Base-by-base conservation (phyloP, 768 basidiomycete species). In the Lyophyllum atratum region DNA sequence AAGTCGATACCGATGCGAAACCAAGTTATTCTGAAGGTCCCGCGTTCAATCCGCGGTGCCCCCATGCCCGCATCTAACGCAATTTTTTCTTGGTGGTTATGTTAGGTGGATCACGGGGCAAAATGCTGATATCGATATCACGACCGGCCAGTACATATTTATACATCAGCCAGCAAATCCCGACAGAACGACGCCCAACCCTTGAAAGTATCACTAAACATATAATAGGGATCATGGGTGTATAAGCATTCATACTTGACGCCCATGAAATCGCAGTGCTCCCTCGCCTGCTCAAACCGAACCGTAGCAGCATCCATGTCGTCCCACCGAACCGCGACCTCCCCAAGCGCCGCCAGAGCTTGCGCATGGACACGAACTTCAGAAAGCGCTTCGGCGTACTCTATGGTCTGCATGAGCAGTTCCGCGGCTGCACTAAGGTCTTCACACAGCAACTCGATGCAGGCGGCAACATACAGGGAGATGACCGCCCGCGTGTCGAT, bases 151-250 rank as follows among this genome's bases (percentile, higher is more conserved):
- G n/a, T n/a, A n/a, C n/a, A n/a, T n/a, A n/a, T n/a, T n/a, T n/a
- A n/a, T n/a, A n/a, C n/a, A n/a, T n/a, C n/a, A n/a, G n/a, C n/a
- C n/a, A n/a, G n/a, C n/a, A n/a, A n/a, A 43, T 26, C 42, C 28
- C 54, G 46, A 4, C n/a, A 19, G 46, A 45, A 44, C 4, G 49
- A 34, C 15, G 19, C 46, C 55, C 55, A 51, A n/a, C 56, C 59
- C 11, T 57, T 24, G 21, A 50, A 47, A n/a, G 25, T 50, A 14
- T 52, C 49, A n/a, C 12, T 15, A 25, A 39, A 40, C 14, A 26
- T 24, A 19, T 22, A 54, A n/a, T 46, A 57, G 3, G 26, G 21
- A 25, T 21, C 22, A 37, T 56, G 22, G 6, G 21, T 14, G 31
- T 49, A 49, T 9, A 57, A 21, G 12, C 39, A 34, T 6, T 42